Evolutionary conservation across 2,329 filamentous ascomycete species (phyloP), one percentile per base, ranked within the genome.

Genomic region (Epichloe aotearoae): DNA sequence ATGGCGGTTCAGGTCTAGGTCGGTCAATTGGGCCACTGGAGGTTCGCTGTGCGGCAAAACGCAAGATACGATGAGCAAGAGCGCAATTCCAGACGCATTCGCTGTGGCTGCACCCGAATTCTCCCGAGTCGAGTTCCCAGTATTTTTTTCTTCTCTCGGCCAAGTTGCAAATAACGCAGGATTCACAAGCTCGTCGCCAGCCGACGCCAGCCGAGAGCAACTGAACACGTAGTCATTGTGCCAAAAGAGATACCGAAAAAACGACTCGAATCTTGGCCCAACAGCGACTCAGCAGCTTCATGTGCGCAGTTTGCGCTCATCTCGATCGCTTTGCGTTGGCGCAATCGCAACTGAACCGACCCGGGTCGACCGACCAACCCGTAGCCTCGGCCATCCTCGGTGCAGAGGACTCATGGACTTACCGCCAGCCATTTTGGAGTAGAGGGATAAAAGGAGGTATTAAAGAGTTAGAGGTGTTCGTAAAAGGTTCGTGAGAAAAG

Each of bases 361-460:
- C 40, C 46, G 41, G 37, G 14, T 40, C 43, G 41, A 44, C 41
- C 46, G 45, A 45, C 8, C 17, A 14, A 14, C 20, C 39, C 45
- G 36, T 48, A 47, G 40, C 19, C 37, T 33, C 5, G n/a, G 14
- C 34, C 38, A 41, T 53, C 48, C 33, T 23, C 34, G 41, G 47
- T 40, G 47, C 33, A 40, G 17, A 37, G 3, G 37, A 30, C 7
- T 19, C 12, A 20, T 38, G 15, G 19, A 72, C 69, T 71, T 68
- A 72, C 69, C 69, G 60, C 68, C 68, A 67, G 69, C 69, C 69
- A 72, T 72, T 67, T 62, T 71, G 65, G 57, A 57, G 52, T 57
- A 52, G 47, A 55, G 23, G 46, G 51, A 38, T 44, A 54, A 46
- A 20, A 47, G 42, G 41, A 52, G 20, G 50, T 39, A 33, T 50